Conservation (phyloP, 805 yeast genomes). For the Candida germanica region DNA sequence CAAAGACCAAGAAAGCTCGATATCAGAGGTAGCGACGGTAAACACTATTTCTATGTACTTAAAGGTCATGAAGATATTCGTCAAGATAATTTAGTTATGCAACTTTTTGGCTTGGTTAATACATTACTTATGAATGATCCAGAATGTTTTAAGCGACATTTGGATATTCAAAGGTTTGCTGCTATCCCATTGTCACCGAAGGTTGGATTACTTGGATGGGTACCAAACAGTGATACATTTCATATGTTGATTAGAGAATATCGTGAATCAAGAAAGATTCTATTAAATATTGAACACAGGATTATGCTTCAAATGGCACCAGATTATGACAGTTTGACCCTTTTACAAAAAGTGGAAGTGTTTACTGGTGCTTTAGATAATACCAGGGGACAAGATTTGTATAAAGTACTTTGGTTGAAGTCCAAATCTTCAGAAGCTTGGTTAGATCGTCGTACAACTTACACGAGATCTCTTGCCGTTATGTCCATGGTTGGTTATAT, state of each 20-base stretch:
- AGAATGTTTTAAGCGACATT: constrained; percentile 93
- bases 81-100: constrained; percentile 97
- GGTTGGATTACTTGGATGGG: constrained; percentile 97
- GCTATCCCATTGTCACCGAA: constrained; percentile 96
- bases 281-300: constrained; percentile 89
- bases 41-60: constrained; percentile 73
- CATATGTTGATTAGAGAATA: constrained; percentile 90
- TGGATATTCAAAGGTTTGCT: constrained; percentile 87
- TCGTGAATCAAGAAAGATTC: constrained; percentile 85
- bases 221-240: constrained; percentile 94
- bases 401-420: constrained; percentile 94
- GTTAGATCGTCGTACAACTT: constrained; percentile 95
- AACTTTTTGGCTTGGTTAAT: constrained; percentile 90
- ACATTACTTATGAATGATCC: constrained; percentile 85
- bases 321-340: constrained; percentile 83
- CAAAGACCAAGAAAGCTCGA: constrained; percentile 89
- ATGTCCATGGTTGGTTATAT: constrained; percentile 99
- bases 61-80: constrained; percentile 98
- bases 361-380: constrained; percentile 94
- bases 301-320: constrained; percentile 98
- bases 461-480: constrained; percentile 92
- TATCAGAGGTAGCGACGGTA: constrained; percentile 87
- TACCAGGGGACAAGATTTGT: constrained; percentile 93
- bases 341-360: constrained; percentile 91
- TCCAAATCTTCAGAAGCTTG: constrained; percentile 95